Percentiles rank a stretch among this genome's conserved stretches.
These are phyloP conservation scores for Collariella sp. DNA, from an alignment of 495 filamentous ascomycete genomes.

Conservation along the genomic window DNA sequence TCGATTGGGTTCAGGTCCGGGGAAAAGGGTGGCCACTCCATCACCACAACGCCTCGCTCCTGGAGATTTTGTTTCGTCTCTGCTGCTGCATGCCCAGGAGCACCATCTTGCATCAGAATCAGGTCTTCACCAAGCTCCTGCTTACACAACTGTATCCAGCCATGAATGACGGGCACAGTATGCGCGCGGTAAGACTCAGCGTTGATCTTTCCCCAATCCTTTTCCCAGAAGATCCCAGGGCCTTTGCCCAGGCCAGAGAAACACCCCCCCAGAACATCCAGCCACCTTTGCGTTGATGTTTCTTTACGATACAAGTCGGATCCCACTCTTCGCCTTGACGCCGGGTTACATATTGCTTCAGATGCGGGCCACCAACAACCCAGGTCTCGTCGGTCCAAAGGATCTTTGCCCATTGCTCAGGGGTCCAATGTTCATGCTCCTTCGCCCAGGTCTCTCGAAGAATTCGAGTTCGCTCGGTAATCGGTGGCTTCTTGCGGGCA, in stretches of 20 bases:
- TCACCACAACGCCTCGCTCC: conserved; percentile 9
- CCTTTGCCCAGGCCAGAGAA: conserved; percentile 22
- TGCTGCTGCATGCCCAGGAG: conserved; percentile 10
- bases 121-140: conserved; percentile 3
- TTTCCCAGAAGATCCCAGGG: conserved; percentile 27
- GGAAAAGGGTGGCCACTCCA: conserved; percentile 20
- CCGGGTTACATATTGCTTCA: no score
- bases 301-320: no score
- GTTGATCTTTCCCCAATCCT: conserved; percentile 26
- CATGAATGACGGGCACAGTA: conserved; percentile 22
- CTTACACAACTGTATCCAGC: conserved; percentile 3
- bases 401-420: no score
- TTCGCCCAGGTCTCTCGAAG: no score
- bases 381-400: no score
- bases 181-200: conserved; percentile 11
- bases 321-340: no score
- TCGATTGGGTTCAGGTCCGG: conserved; percentile 27
- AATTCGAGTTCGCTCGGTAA: no score
- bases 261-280: conserved; percentile 4
- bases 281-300: no score
- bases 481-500: no score
- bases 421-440: no score
- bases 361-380: no score
- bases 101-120: conserved; percentile 20
- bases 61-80: conserved; percentile 2